Evolutionary conservation across 2,329 filamentous ascomycete genomes (phyloP).

Genomic region (Boeremia lycopersici): DNA sequence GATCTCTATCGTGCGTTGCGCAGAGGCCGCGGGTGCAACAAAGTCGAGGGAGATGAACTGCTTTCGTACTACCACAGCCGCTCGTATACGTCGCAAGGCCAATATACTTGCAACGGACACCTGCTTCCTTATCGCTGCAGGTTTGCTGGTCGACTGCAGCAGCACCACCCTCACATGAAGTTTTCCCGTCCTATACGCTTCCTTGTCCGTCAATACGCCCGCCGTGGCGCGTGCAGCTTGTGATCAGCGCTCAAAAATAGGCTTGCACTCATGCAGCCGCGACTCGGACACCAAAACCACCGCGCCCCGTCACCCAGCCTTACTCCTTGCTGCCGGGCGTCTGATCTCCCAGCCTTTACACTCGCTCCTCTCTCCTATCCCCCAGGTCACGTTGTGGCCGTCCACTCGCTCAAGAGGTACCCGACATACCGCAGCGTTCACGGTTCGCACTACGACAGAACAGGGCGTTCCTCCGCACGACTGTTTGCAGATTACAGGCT

Average conservation of each 20-base stretch:
- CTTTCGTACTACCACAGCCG: constrained; percentile 1
- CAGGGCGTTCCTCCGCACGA: constrained; percentile 18
- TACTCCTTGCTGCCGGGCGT: constrained; percentile 16
- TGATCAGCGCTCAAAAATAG: constrained; percentile 34
- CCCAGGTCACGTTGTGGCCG: not conserved
- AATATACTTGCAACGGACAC: constrained; percentile 11
- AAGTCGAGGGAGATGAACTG: not conserved
- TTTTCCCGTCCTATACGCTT: constrained; percentile 1
- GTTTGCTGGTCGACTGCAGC: constrained; percentile 1
- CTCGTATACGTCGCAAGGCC: not conserved
- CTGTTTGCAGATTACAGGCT: constrained; percentile 19
- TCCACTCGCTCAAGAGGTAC: constrained; percentile 10
- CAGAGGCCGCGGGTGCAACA: constrained; percentile 21
- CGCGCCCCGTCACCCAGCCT: constrained; percentile 23
- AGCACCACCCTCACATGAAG: constrained; percentile 2
- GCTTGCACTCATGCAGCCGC: not conserved
- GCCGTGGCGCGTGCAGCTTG: constrained; percentile 28
- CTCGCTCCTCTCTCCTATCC: constrained; percentile 32
- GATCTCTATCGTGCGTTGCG: constrained; percentile 17
- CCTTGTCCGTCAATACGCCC: constrained; percentile 12
- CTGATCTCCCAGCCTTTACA: constrained; percentile 21
- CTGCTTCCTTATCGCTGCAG: constrained; percentile 11
- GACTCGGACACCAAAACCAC: constrained; percentile 28
- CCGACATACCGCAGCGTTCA: constrained; percentile 9
- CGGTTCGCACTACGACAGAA: constrained; percentile 19